Percentiles rank a stretch among this genome's conserved stretches.
phyloP scores from a whole-genome alignment of 1,284 basidiomycete genomes.

The Ceratobasidium sp. region DNA sequence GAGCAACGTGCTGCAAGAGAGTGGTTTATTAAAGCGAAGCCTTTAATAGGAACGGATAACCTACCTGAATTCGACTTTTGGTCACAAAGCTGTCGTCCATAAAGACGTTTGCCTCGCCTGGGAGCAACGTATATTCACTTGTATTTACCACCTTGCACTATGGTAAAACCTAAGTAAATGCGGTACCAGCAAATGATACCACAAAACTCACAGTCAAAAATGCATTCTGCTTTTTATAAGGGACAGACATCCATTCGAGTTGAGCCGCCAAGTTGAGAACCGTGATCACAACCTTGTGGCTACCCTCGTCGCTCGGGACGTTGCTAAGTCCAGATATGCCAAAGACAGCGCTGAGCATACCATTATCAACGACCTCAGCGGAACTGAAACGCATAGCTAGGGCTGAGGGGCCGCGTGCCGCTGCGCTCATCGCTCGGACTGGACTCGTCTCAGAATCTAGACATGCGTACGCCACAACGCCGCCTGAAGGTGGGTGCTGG shows the following conservation, averaged over 20 bases:
- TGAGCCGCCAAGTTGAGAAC: slow-evolving; percentile 53
- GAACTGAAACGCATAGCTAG: background rate
- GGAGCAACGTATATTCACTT: slow-evolving; percentile 43
- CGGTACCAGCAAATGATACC: background rate
- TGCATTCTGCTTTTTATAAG: slow-evolving; percentile 35
- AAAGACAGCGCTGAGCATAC: slow-evolving; percentile 36
- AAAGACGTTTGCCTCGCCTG: slow-evolving; percentile 44
- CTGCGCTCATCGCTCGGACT: too few relatives aligned
- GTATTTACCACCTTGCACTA: slow-evolving; percentile 43
- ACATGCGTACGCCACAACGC: background rate
- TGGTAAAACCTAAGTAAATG: background rate
- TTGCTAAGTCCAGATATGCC: slow-evolving; percentile 37
- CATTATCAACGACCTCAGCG: background rate
- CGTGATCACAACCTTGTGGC: slow-evolving; percentile 63
- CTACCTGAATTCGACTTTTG: slow-evolving; percentile 44
- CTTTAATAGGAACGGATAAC: too few relatives aligned
- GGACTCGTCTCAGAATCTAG: too few relatives aligned
- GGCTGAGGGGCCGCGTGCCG: too few relatives aligned
- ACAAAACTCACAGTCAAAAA: slow-evolving; percentile 40
- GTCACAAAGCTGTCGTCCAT: slow-evolving; percentile 46
- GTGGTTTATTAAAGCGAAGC: background rate
- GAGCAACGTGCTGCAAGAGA: slow-evolving; percentile 38
- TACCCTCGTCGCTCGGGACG: slow-evolving; percentile 42
- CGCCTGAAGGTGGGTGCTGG: background rate
- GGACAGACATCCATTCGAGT: slow-evolving; percentile 41